These are phyloP conservation scores for Lactifluus subvellereus DNA, from an alignment of 768 basidiomycete species.

Conservation along the genomic window DNA sequence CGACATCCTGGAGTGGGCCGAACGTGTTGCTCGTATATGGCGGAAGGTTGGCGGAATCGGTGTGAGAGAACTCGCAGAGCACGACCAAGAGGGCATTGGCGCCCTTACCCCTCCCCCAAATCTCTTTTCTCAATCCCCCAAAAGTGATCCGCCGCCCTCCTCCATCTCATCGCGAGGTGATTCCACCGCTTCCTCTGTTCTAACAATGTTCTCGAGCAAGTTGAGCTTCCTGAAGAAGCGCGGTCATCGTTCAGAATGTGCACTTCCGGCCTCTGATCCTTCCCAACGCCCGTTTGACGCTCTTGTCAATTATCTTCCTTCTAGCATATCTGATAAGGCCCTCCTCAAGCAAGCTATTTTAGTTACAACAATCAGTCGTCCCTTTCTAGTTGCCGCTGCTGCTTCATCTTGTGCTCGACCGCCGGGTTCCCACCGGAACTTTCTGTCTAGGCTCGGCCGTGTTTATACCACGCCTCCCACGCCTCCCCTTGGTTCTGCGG, in stretches of 20 bases:
- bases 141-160: slow-evolving; percentile 4
- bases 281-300: slow-evolving; percentile 36
- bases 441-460: slow-evolving; percentile 13
- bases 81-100: slow-evolving; percentile 27
- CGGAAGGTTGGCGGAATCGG: slow-evolving; percentile 31
- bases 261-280: slow-evolving; percentile 29
- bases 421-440: slow-evolving; percentile 5
- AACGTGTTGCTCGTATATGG: slow-evolving; percentile 36
- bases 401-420: slow-evolving; percentile 9
- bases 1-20: slow-evolving; percentile 37
- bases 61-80: slow-evolving; percentile 26
- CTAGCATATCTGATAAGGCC: slow-evolving; percentile 29
- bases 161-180: neutral
- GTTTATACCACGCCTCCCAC: slow-evolving; percentile 26
- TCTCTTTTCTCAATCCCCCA: slow-evolving; percentile 10
- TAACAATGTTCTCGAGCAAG: neutral
- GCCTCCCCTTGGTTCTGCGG: slow-evolving; percentile 23
- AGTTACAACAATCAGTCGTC: slow-evolving; percentile 36
- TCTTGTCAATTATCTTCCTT: slow-evolving; percentile 36
- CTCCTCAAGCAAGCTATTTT: slow-evolving; percentile 38
- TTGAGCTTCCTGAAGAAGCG: slow-evolving; percentile 4
- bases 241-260: slow-evolving; percentile 5
- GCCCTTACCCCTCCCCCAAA: slow-evolving; percentile 27
- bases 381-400: slow-evolving; percentile 31
- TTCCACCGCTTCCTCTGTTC: neutral